Evolutionary conservation across 495 filamentous ascomycete genomes (phyloP).

Genomic region (Trichoderma parareesei): DNA sequence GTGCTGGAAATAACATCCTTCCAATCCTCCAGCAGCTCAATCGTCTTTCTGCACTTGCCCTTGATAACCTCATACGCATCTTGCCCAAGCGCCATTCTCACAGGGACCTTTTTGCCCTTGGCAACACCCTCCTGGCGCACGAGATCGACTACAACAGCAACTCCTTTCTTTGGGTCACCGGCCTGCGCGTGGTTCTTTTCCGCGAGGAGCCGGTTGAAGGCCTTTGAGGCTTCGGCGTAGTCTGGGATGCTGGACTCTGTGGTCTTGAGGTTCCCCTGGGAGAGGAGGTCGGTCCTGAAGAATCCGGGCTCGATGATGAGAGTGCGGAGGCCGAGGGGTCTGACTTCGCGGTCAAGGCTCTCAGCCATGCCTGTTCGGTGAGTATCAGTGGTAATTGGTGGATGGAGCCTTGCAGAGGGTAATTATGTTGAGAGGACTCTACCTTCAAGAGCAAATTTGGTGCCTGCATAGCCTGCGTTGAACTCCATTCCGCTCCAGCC

Average conservation of each 20-base stretch:
- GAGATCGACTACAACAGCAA: not conserved
- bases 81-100: not conserved
- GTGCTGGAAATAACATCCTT: constrained; percentile 17
- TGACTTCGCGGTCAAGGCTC: constrained; percentile 18
- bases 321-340: constrained; percentile 15
- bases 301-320: constrained; percentile 22
- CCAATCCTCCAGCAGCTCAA: constrained; percentile 15
- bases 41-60: constrained; percentile 17
- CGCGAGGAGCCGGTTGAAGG: constrained; percentile 15
- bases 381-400: not conserved
- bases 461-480: constrained; percentile 13
- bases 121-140: not conserved
- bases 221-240: constrained; percentile 30
- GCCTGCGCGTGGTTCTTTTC: constrained; percentile 15
- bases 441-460: constrained; percentile 13
- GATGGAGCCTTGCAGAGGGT: not conserved
- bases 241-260: constrained; percentile 12
- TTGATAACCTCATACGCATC: constrained; percentile 12
- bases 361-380: constrained; percentile 15
- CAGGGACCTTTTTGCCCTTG: not conserved
- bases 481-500: constrained; percentile 11
- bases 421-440: not conserved
- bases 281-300: constrained; percentile 19
- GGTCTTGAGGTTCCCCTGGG: constrained; percentile 13
- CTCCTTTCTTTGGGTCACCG: constrained; percentile 1